Base-by-base conservation (phyloP, 768 basidiomycete genomes). In the Mrakia frigida region DNA sequence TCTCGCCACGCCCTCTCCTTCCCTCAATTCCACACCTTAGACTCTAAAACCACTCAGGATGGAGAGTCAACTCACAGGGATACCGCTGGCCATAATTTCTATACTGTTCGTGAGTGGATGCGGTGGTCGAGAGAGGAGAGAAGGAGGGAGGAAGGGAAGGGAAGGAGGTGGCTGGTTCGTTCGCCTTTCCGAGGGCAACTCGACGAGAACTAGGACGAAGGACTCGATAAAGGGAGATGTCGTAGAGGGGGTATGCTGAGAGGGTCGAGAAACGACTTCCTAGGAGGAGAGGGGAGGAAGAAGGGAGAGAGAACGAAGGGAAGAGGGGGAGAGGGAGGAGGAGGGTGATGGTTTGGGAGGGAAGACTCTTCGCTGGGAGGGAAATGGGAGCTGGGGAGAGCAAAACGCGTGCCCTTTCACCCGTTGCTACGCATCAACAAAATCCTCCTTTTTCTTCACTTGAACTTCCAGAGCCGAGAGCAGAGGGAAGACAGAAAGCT, bases 21-120 rank as follows among this genome's bases (percentile, higher is more conserved):
- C 37, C 18, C 3, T 7, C 65, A 68, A n/a, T n/a, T 39, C 65
- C 65, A 21, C 37, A 68, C 65, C 65, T 21, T 14, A 13, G 6
- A 68, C 37, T 21, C 25, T 18, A 23, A 0, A 25, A n/a, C 33
- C n/a, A 37, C 43, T 33, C 16, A 31, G 25, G 18, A 39, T 10
- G 35, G 63, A 4, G 35, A 52, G 59, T 14, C 0, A 6, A 78
- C 77, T 73, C 61, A 78, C 77, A 41, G 77, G 77, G 39, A 78
- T 78, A 37, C 77, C 77, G 73, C 77, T 78, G 37, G 77, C 77
- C 77, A 78, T 77, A 18, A 43, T 52, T 28, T 37, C n/a, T 35
- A 63, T 37, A n/a, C n/a, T 41, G 56, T 39, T 21, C 37, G 59
- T 21, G 37, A 39, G 52, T 59, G 53, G 39, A 37, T 71, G 68